These are phyloP conservation scores for Colletotrichum filicis DNA, from an alignment of 2,329 filamentous ascomycete genomes.

Conservation along the genomic window DNA sequence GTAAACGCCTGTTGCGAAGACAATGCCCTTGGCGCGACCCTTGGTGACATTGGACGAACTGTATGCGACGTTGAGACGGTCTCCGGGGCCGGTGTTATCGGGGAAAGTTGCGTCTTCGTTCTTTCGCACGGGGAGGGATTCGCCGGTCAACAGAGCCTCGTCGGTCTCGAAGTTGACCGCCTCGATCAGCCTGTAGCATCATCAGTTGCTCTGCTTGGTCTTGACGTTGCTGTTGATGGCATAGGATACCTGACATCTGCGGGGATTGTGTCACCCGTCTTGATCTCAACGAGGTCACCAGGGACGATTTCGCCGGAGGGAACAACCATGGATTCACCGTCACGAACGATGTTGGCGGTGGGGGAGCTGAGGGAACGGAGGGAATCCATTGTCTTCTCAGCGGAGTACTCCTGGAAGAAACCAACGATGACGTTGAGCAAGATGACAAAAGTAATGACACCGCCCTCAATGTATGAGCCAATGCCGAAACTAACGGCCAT, in stretches of 20 bases:
- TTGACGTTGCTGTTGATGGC: neutral
- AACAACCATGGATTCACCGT: conserved; percentile 60
- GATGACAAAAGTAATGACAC: conserved; percentile 63
- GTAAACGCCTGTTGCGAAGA: conserved; percentile 68
- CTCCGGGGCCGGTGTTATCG: conserved; percentile 66
- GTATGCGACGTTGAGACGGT: conserved; percentile 72
- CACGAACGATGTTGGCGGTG: conserved; percentile 60
- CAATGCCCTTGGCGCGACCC: conserved; percentile 69
- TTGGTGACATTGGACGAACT: conserved; percentile 72
- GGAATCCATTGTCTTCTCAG: conserved; percentile 67
- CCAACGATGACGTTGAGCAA: conserved; percentile 63
- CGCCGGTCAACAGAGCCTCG: conserved; percentile 72
- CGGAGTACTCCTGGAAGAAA: conserved; percentile 65
- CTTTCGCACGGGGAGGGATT: conserved; percentile 70
- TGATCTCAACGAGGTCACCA: conserved; percentile 68
- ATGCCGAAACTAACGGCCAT: conserved; percentile 65
- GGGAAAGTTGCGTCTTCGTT: conserved; percentile 59
- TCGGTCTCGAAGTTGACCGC: conserved; percentile 61
- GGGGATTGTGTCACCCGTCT: conserved; percentile 56
- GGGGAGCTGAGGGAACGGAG: conserved; percentile 61
- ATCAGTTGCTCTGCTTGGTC: conserved; percentile 7
- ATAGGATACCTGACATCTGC: conserved; percentile 49
- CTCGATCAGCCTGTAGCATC: conserved; percentile 52
- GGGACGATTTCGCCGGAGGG: conserved; percentile 65
- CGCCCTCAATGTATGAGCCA: conserved; percentile 65